phyloP scores from a whole-genome alignment of 768 basidiomycete species.

The Kwoniella dejecticola region DNA sequence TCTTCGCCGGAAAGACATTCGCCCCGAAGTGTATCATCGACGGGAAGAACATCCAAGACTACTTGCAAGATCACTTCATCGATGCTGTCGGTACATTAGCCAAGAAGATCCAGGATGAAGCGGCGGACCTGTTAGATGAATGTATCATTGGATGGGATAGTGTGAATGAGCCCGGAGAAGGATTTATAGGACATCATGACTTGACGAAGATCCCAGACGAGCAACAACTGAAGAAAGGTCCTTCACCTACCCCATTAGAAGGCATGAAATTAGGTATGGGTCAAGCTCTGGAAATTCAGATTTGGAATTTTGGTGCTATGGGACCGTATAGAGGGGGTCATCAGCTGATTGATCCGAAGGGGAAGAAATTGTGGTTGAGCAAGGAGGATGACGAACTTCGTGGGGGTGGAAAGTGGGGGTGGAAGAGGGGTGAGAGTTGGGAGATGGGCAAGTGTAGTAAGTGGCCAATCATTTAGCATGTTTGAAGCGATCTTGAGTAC shows the following conservation, averaged over 20 bases:
- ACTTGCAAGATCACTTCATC: conserved; percentile 78
- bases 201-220: conserved; percentile 65
- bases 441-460: conserved; percentile 54
- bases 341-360: conserved; percentile 81
- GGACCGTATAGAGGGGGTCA: conserved; percentile 74
- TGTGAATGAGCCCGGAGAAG: conserved; percentile 91
- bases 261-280: conserved; percentile 87
- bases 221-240: conserved; percentile 82
- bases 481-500: not conserved
- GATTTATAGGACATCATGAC: conserved; percentile 70
- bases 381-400: conserved; percentile 35
- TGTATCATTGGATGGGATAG: conserved; percentile 96
- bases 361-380: conserved; percentile 40
- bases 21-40: conserved; percentile 90
- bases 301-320: conserved; percentile 75
- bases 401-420: conserved; percentile 71
- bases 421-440: conserved; percentile 59
- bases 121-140: conserved; percentile 73
- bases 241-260: conserved; percentile 80
- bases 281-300: conserved; percentile 69
- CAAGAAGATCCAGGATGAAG: conserved; percentile 66
- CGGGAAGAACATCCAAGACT: conserved; percentile 88
- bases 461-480: conserved; percentile 15
- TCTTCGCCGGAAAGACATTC: conserved; percentile 86
- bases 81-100: conserved; percentile 74